Conservation (phyloP, 1,139 yeast species). For the Geotrichum aggregatum region DNA sequence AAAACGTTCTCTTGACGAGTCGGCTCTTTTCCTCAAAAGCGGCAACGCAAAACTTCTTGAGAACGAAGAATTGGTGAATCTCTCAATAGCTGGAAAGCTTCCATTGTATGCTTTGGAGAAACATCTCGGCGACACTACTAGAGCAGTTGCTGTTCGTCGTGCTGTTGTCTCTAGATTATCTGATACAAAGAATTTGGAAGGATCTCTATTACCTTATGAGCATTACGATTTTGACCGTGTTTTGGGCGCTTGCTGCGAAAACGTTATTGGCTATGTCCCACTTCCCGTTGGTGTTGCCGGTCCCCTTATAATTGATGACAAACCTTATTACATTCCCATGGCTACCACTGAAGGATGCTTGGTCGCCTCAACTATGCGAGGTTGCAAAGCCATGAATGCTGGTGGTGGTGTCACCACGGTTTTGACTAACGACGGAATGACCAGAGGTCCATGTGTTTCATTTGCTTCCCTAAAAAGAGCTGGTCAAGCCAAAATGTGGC, state of each 20-base stretch:
- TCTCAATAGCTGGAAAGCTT: slow-evolving; percentile 71
- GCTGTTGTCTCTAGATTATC: slow-evolving; percentile 81
- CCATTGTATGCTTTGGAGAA: slow-evolving; percentile 94
- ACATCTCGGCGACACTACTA: slow-evolving; percentile 75
- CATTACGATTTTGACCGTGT: slow-evolving; percentile 92
- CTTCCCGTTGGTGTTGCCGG: slow-evolving; percentile 98
- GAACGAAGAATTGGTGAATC: slow-evolving; percentile 67
- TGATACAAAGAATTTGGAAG: slow-evolving; percentile 72
- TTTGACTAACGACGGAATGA: slow-evolving; percentile 94
- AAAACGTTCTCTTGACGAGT: slow-evolving; percentile 52
- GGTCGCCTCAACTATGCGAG: slow-evolving; percentile 98
- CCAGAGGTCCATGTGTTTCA: slow-evolving; percentile 96
- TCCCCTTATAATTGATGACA: slow-evolving; percentile 85
- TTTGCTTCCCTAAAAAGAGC: slow-evolving; percentile 80
- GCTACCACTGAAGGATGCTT: slow-evolving; percentile 99
- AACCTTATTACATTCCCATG: slow-evolving; percentile 88
- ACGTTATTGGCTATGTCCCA: slow-evolving; percentile 94
- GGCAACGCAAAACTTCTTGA: slow-evolving; percentile 66
- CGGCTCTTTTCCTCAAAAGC: slow-evolving; percentile 57
- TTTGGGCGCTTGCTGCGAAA: slow-evolving; percentile 98
- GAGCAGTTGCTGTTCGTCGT: slow-evolving; percentile 93
- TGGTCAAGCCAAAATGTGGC: slow-evolving; percentile 92
- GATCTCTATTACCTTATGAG: slow-evolving; percentile 69
- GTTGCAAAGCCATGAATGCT: slow-evolving; percentile 94
- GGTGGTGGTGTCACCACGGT: slow-evolving; percentile 96